These are phyloP conservation scores for Ustilago crameri DNA, from an alignment of 1,284 basidiomycete genomes.

Conservation along the genomic window DNA sequence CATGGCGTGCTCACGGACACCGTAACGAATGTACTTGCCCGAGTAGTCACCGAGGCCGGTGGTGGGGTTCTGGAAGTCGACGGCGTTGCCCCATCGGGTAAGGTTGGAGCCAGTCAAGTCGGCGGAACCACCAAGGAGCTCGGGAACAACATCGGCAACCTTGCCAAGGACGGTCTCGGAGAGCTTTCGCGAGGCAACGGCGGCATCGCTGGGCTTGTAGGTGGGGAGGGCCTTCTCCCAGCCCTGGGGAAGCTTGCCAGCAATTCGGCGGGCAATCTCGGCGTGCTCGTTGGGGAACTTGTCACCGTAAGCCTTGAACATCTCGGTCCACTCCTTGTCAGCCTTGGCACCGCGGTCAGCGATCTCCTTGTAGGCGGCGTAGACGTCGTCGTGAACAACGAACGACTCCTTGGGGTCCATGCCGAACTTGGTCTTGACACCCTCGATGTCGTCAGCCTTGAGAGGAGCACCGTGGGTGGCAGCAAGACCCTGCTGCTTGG, in stretches of 20 bases:
- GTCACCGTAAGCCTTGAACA: slow-evolving; percentile 78
- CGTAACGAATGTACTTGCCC: slow-evolving; percentile 92
- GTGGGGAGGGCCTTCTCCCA: slow-evolving; percentile 89
- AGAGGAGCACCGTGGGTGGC: slow-evolving; percentile 91
- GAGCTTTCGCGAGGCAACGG: slow-evolving; percentile 89
- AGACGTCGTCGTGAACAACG: slow-evolving; percentile 80
- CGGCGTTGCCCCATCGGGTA: slow-evolving; percentile 80
- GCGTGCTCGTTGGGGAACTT: slow-evolving; percentile 85
- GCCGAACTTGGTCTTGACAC: slow-evolving; percentile 85
- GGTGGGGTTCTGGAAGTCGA: slow-evolving; percentile 88
- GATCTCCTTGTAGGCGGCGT: slow-evolving; percentile 76
- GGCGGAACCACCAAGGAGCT: slow-evolving; percentile 83
- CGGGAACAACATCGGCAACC: slow-evolving; percentile 80
- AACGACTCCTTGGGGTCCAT: slow-evolving; percentile 85
- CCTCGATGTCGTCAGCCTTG: slow-evolving; percentile 88
- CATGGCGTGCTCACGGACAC: slow-evolving; percentile 98
- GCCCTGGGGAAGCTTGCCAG: slow-evolving; percentile 81
- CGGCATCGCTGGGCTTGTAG: slow-evolving; percentile 82
- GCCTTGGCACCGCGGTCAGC: slow-evolving; percentile 79
- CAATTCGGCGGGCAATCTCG: slow-evolving; percentile 85
- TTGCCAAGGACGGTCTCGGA: slow-evolving; percentile 88
- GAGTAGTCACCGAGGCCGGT: slow-evolving; percentile 85
- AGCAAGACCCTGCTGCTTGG: slow-evolving; percentile 89
- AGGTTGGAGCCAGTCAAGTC: slow-evolving; percentile 93
- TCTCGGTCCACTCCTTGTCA: slow-evolving; percentile 80